These are phyloP conservation scores for Stereocaulon alpinum DNA, from an alignment of 495 filamentous ascomycete genomes.

Conservation along the genomic window DNA sequence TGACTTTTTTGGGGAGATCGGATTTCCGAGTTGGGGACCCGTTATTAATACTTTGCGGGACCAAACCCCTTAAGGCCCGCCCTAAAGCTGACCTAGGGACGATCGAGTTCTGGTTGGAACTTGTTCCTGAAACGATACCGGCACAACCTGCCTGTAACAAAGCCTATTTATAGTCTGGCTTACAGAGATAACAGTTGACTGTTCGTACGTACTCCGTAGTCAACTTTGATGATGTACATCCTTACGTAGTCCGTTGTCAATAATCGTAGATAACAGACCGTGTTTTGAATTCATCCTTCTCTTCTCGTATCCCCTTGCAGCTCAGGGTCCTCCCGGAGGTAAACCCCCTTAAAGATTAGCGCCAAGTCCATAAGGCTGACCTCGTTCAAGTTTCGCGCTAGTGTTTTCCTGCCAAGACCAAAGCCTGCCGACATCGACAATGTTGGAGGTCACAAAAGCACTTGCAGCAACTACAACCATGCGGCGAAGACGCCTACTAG, in stretches of 20 bases:
- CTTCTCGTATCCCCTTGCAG: conserved; percentile 1
- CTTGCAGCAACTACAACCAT: conserved; percentile 11
- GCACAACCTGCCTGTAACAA: background rate
- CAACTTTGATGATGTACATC: too few relatives aligned
- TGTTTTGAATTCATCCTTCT: background rate
- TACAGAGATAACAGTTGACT: too few relatives aligned
- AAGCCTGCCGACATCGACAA: background rate
- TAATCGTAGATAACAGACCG: too few relatives aligned
- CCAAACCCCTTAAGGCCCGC: conserved; percentile 4
- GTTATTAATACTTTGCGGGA: background rate
- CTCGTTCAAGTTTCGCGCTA: background rate
- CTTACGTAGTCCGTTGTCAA: background rate
- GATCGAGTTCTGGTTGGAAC: background rate
- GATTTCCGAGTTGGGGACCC: background rate
- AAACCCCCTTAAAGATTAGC: too few relatives aligned
- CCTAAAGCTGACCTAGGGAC: background rate
- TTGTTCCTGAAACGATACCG: background rate
- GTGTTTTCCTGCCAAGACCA: background rate
- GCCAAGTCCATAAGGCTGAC: background rate
- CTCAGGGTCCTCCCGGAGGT: background rate
- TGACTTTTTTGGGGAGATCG: background rate
- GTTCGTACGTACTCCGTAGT: too few relatives aligned
- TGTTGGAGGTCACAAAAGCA: background rate
- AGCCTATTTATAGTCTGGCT: too few relatives aligned
- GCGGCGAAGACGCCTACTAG: conserved; percentile 13